Percentiles rank a stretch among this genome's conserved stretches.
These are phyloP conservation scores for Aureobasidium musti DNA, from an alignment of 2,329 filamentous ascomycete genomes.

Conservation along the genomic window DNA sequence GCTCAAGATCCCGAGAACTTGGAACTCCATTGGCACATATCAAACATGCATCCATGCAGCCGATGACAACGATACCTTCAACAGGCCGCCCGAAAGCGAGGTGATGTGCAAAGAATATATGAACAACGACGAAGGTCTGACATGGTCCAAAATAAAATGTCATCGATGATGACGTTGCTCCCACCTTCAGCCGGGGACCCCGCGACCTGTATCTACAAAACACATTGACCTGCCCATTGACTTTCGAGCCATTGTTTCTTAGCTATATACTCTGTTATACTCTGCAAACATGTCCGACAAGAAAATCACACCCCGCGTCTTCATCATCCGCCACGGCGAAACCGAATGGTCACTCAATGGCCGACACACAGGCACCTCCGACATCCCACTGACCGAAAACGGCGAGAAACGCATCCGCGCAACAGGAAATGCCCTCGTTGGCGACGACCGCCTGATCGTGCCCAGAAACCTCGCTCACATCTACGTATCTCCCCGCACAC, in stretches of 20 bases:
- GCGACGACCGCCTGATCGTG: constrained; percentile 79
- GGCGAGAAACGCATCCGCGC: constrained; percentile 59
- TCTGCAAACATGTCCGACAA: constrained; percentile 6
- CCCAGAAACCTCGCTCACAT: constrained; percentile 80
- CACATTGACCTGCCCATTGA: background rate
- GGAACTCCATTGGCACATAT: no score
- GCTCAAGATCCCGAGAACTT: no score
- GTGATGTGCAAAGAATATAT: background rate
- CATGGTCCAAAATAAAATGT: background rate
- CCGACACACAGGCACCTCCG: constrained; percentile 78
- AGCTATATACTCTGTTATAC: no score
- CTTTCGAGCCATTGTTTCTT: background rate
- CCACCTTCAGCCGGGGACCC: background rate
- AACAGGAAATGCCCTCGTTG: constrained; percentile 82
- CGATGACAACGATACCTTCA: no score
- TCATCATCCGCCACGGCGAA: constrained; percentile 77
- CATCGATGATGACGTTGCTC: background rate
- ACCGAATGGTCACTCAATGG: constrained; percentile 90
- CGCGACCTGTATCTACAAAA: background rate
- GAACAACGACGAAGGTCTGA: background rate
- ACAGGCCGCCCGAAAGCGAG: background rate
- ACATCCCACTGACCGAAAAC: constrained; percentile 79
- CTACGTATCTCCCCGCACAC: constrained; percentile 75
- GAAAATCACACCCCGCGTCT: constrained; percentile 51
- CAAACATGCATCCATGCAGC: no score